These are phyloP conservation scores for Rhododendron griersonianum DNA, from an alignment of 148 eudicot genomes.

Conservation along the genomic window DNA sequence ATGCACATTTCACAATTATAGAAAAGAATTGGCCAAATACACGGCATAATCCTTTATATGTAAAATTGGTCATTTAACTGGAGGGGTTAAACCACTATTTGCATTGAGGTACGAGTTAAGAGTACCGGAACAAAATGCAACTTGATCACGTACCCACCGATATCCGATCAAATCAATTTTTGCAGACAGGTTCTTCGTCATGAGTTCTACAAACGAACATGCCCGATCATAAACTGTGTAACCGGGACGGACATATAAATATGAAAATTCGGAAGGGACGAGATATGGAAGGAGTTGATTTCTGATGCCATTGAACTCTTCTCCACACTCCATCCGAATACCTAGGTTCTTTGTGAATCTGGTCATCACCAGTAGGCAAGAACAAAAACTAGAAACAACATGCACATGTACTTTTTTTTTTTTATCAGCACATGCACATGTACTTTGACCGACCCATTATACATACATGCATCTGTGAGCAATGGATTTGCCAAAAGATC, in stretches of 20 bases:
- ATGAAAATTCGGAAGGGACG: not conserved
- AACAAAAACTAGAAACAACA: not conserved
- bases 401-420: not conserved
- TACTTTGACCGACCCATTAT: not conserved
- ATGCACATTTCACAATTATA: no score
- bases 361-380: not conserved
- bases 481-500: not conserved
- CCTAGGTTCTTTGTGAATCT: not conserved
- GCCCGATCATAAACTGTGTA: not conserved
- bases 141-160: not conserved
- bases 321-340: not conserved
- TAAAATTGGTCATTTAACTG: no score
- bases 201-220: not conserved
- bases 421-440: not conserved
- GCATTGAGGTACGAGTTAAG: no score
- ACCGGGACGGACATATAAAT: not conserved
- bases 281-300: not conserved
- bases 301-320: no score
- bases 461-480: not conserved
- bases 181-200: not conserved
- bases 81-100: no score
- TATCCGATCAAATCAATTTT: not conserved
- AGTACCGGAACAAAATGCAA: not conserved
- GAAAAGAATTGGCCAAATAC: no score
- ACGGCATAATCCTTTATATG: no score